Evolutionary conservation across 164 flowering plant species (phyloP).

Genomic region (Kalanchoe fedtschenkoi): DNA sequence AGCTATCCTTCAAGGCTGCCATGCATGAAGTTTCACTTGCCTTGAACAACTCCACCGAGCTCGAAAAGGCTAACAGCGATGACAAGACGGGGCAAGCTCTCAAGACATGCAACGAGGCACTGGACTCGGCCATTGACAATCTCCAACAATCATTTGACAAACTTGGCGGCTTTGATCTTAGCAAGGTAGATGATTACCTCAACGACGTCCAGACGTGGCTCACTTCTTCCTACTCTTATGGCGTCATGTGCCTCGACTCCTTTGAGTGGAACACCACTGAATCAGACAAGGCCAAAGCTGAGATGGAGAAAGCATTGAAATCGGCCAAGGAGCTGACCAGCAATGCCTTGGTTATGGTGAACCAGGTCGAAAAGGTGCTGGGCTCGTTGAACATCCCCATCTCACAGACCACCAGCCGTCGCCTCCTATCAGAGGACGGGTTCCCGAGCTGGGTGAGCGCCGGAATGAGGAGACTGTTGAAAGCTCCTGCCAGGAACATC

Average conservation of each 20-base stretch:
- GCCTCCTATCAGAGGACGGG: conserved; percentile 13
- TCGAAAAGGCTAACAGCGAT: conserved; percentile 25
- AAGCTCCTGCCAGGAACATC: background rate
- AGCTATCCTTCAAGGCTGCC: conserved; percentile 24
- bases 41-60: conserved; percentile 15
- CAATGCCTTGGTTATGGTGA: conserved; percentile 7
- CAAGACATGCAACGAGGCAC: conserved; percentile 23
- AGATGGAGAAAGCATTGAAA: background rate
- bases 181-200: conserved; percentile 3
- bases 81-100: conserved; percentile 18
- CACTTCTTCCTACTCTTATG: background rate
- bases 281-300: background rate
- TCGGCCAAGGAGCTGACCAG: conserved; percentile 5
- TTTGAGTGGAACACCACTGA: background rate
- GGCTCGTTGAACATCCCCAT: conserved; percentile 8
- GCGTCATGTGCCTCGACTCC: conserved; percentile 1
- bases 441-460: conserved; percentile 22
- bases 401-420: background rate
- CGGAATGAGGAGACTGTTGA: conserved; percentile 13
- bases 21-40: conserved; percentile 14
- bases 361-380: conserved; percentile 9
- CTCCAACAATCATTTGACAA: background rate
- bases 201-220: conserved; percentile 8
- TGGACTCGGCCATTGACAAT: conserved; percentile 11
- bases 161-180: conserved; percentile 11